phyloP scores from a whole-genome alignment of 78 protist species.

The Dictyostelium capitatum region DNA sequence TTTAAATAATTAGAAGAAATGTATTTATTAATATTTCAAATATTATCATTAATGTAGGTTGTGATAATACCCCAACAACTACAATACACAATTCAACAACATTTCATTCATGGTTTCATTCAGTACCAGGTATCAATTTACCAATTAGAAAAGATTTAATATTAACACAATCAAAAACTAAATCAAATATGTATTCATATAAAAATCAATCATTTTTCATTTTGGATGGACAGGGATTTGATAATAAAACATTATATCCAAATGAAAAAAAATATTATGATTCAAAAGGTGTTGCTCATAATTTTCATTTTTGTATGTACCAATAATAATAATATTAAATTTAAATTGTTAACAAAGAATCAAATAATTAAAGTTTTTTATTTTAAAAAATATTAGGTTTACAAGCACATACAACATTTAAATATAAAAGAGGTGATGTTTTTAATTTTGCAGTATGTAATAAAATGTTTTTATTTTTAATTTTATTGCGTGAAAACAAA shows the following conservation, averaged over 20 bases:
- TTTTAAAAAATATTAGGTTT: too few species aligned
- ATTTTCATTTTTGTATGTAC: neutral
- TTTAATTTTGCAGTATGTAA: neutral
- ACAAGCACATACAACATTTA: too few species aligned
- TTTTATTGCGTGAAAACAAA: too few species aligned
- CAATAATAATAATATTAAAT: too few species aligned
- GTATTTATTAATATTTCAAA: too few species aligned
- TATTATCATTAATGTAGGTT: too few species aligned
- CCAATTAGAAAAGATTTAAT: neutral
- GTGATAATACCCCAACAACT: too few species aligned
- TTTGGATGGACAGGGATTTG: constrained; percentile 38
- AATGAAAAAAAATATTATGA: neutral
- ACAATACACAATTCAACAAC: too few species aligned
- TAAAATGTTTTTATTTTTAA: neutral
- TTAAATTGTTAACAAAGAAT: too few species aligned
- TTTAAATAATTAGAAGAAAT: too few species aligned
- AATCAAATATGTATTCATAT: constrained; percentile 1
- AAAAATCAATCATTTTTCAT: constrained; percentile 9
- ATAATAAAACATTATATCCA: neutral
- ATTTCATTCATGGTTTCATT: neutral
- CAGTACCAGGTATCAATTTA: neutral
- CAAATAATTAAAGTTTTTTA: too few species aligned
- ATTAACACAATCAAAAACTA: neutral
- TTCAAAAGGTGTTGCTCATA: neutral
- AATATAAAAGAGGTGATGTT: too few species aligned